Conservation (phyloP, 176 grass and related monocot species). For the Tillandsia leiboldiana region DNA sequence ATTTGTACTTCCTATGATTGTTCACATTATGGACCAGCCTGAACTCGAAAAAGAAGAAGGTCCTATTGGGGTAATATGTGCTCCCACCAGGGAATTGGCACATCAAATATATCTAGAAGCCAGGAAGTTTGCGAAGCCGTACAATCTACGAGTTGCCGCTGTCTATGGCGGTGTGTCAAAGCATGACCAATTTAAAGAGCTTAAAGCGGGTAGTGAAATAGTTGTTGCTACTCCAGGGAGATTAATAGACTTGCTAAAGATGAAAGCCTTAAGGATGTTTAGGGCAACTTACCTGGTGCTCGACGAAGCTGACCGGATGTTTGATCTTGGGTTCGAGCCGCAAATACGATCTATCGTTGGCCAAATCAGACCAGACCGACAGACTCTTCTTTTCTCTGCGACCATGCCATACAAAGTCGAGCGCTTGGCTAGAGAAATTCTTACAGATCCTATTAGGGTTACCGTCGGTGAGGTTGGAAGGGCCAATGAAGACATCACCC, state of each 20-base stretch:
- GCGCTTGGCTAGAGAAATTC: constrained; percentile 85
- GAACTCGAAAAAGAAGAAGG: constrained; percentile 97
- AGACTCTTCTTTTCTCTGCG: constrained; percentile 99
- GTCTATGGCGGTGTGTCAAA: constrained; percentile 97
- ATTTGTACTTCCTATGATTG: constrained; percentile 98
- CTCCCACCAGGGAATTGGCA: constrained; percentile 93
- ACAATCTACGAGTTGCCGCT: constrained; percentile 83
- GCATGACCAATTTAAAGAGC: constrained; percentile 92
- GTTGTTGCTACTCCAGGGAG: constrained; percentile 91
- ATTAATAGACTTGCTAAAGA: constrained; percentile 95
- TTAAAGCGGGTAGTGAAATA: constrained; percentile 91
- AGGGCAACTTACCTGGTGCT: constrained; percentile 92
- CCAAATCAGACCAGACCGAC: constrained; percentile 92
- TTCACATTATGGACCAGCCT: constrained; percentile 98
- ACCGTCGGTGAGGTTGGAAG: constrained; percentile 89
- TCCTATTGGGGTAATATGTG: constrained; percentile 90
- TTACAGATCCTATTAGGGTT: constrained; percentile 84
- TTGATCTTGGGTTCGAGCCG: constrained; percentile 97
- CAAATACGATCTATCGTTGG: constrained; percentile 92
- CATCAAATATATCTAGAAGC: constrained; percentile 98
- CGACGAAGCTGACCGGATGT: constrained; percentile 98
- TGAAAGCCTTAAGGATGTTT: constrained; percentile 88
- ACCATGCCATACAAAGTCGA: constrained; percentile 99
- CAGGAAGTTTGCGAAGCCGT: constrained; percentile 97
- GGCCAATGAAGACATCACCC: constrained; percentile 98